Percentiles rank a stretch among this genome's conserved stretches.
Conservation (phyloP, 345 rosid species). For the Corchorus olitorius region DNA sequence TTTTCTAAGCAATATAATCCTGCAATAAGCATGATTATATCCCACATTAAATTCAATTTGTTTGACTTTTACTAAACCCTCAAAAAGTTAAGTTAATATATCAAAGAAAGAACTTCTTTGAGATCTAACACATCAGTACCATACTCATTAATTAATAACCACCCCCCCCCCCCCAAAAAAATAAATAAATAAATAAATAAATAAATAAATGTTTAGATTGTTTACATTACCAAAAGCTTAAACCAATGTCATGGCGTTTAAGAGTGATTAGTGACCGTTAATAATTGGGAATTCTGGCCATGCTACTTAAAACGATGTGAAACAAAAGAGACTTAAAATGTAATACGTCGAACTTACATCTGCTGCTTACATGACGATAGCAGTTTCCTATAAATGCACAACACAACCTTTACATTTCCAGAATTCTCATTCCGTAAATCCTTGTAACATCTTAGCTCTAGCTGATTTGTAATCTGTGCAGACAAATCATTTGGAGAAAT, state of each 20-base stretch:
- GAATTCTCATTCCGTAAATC: conserved; percentile 91
- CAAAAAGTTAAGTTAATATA: neutral
- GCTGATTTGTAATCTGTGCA: conserved; percentile 26
- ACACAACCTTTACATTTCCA: conserved; percentile 68
- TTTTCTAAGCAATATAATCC: conserved; percentile 7
- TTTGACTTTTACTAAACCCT: too few species aligned
- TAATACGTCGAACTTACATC: conserved; percentile 60
- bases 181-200: too few species aligned
- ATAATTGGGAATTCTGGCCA: neutral
- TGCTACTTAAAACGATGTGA: conserved; percentile 4
- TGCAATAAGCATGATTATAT: neutral
- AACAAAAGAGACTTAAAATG: neutral
- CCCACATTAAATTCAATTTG: neutral
- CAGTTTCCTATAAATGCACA: conserved; percentile 87
- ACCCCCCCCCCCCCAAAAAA: too few species aligned
- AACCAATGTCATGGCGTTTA: too few species aligned
- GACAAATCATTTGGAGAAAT: neutral
- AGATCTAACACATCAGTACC: neutral
- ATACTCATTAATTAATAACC: conserved; percentile 11
- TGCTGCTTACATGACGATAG: conserved; percentile 86
- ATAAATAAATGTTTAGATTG: neutral
- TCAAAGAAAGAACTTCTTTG: neutral
- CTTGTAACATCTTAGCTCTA: conserved; percentile 98
- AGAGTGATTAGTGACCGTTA: neutral
- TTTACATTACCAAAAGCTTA: conserved; percentile 3